phyloP scores from a whole-genome alignment of 169 alveolate genomes.

The Ichthyophthirius multifiliis region DNA sequence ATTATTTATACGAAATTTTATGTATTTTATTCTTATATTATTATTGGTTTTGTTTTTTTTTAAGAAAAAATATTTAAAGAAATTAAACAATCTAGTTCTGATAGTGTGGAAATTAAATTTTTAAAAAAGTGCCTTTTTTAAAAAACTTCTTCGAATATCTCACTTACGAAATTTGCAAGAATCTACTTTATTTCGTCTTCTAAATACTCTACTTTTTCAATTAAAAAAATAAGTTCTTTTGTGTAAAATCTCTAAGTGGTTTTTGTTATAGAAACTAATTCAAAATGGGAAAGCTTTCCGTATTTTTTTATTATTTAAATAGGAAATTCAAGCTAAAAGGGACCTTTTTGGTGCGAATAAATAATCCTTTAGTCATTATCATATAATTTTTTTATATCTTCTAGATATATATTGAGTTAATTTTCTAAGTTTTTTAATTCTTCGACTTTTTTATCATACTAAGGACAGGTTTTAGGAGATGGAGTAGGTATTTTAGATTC shows the following conservation, averaged over 20 bases:
- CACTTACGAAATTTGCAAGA: slow-evolving; percentile 80
- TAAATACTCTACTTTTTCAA: slow-evolving; percentile 80
- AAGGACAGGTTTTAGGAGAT: slow-evolving; percentile 52
- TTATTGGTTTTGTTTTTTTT: slow-evolving; percentile 40
- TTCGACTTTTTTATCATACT: slow-evolving; percentile 58
- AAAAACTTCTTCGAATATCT: slow-evolving; percentile 80
- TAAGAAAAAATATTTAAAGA: slow-evolving; percentile 52
- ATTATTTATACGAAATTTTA: slow-evolving; percentile 49
- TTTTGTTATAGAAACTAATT: slow-evolving; percentile 90
- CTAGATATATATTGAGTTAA: slow-evolving; percentile 46
- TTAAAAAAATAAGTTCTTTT: slow-evolving; percentile 61
- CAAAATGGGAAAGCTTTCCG: slow-evolving; percentile 79
- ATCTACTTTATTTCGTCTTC: slow-evolving; percentile 84
- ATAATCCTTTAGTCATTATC: slow-evolving; percentile 19
- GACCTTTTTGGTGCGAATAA: slow-evolving; percentile 83
- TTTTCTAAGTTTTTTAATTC: slow-evolving; percentile 46
- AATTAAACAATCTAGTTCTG: slow-evolving; percentile 92
- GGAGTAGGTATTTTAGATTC: slow-evolving; percentile 55
- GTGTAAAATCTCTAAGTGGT: slow-evolving; percentile 91
- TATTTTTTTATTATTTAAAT: slow-evolving; percentile 59
- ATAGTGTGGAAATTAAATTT: neutral
- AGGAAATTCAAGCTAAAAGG: slow-evolving; percentile 91
- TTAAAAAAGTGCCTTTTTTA: neutral
- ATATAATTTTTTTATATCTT: slow-evolving; percentile 25
- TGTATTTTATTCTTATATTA: slow-evolving; percentile 26